phyloP scores from a whole-genome alignment of 2,329 filamentous ascomycete species.

The Paecilomyces sp. region DNA sequence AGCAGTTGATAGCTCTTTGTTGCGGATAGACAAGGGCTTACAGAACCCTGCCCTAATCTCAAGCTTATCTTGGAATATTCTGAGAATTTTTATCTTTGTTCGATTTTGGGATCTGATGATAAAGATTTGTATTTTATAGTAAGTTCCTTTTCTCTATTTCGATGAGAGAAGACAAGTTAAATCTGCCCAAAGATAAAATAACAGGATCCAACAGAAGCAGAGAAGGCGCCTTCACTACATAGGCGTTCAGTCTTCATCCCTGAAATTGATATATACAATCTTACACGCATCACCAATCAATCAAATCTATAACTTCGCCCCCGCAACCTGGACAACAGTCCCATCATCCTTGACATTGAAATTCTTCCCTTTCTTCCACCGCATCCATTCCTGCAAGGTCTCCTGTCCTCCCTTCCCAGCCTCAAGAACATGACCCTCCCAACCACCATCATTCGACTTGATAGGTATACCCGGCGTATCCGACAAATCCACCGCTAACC shows the following conservation, averaged over 20 bases:
- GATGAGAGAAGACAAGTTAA: too few species aligned
- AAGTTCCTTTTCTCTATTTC: too few species aligned
- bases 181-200: too few species aligned
- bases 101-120: too few species aligned
- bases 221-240: background rate
- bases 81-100: too few species aligned
- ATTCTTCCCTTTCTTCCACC: slow-evolving; percentile 66
- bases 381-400: slow-evolving; percentile 63
- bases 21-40: too few species aligned
- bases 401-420: slow-evolving; percentile 69
- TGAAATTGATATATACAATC: background rate
- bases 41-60: too few species aligned
- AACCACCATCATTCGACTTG: slow-evolving; percentile 59
- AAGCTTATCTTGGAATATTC: too few species aligned
- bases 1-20: too few species aligned
- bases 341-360: slow-evolving; percentile 58
- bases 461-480: slow-evolving; percentile 60
- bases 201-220: too few species aligned
- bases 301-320: slow-evolving; percentile 16
- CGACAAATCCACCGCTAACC: slow-evolving; percentile 46
- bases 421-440: slow-evolving; percentile 51
- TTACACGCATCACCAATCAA: background rate
- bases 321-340: slow-evolving; percentile 47
- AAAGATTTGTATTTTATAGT: too few species aligned
- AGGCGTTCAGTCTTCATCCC: background rate